Evolutionary conservation across 768 basidiomycete species (phyloP), one percentile per base, ranked within the genome.

Genomic region (Dentipellis sp.): DNA sequence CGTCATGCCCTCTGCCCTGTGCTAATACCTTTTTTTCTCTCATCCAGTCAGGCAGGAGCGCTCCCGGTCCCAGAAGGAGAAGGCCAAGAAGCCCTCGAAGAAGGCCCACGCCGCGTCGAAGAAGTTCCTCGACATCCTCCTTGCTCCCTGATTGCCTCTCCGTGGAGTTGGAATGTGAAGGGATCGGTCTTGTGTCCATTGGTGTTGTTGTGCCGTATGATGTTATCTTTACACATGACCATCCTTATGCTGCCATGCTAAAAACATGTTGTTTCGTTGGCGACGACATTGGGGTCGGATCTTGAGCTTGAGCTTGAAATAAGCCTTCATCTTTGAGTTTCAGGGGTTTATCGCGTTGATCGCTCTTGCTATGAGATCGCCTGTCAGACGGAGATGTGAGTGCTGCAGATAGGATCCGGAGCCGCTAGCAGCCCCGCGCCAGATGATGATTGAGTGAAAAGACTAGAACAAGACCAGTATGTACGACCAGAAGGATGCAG

Each of bases 101-200:
- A 72, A 75, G 59, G 74, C 75, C 55, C 72, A 72, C 58, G 74
- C 83, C 58, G 84, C 92, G 58, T 84, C 87, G 68, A 83, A 91
- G 73, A 78, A 81, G 50, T 95, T 95, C 91, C 77, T 92, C 69
- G 76, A 77, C 57, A 90, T 78, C 60, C 81, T 97, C 67, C 84
- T 90, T 64, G 87, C 94, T 70, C 86, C 91, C 69, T 97, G 76
- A 88, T 57, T 11, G 19, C 14, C 22, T 46, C 37, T 12, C n/a
- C 39, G 22, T 23, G 51, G 7, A 38, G n/a, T 9, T 17, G 16
- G 34, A 36, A 16, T 38, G 51, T 35, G 51, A 35, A 52, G 29
- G 16, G 51, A 16, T 50, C 17, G 23, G 19, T 2, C 22, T 4
- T 23, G 23, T 52, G 51, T 35, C 22, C 51, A 34, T 36, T 17